Evolutionary conservation across 2,329 filamentous ascomycete species (phyloP), one percentile per base, ranked within the genome.

Genomic region (Colletotrichum ledebouriae): DNA sequence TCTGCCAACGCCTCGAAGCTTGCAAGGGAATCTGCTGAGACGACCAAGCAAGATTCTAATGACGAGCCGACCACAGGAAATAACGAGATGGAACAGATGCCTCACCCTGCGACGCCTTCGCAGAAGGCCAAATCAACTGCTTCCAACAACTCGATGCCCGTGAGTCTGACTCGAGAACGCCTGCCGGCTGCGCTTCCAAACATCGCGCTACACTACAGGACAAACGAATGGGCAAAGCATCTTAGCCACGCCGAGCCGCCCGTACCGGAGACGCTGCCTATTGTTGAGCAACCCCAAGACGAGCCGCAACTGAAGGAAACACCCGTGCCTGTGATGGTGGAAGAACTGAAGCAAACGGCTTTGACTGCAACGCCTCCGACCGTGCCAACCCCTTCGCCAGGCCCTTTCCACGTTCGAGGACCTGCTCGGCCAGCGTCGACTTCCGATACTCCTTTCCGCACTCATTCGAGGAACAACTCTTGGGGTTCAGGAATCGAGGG

Each of bases 191-290:
- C 89, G 12, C 79, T 94, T 39, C 96, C 94, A 1, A 90, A 88
- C 69, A 87, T 97, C 9, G 91, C 94, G 2, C 83, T 93, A 76
- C 92, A 92, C 0, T 97, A 96, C 76, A 89, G 95, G 65, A 98
- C 94, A 2, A 97, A 97, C 72, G 95, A 98, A 80, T 98, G 95
- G 95, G 94, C 94, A 0, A 98, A 97, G 77, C 94, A 97, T 77
- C 84, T 97, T 11, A 89, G 90, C 71, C 82, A 87, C 47, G 94
- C 95, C 6, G 94, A 98, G 15, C 81, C 83, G 5, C 94, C 94
- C 1, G 86, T 89, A 55, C 78, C 86, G 0, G 90, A 93, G 7
- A 86, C 89, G 2, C 77, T 92, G 12, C 82, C 86, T 25, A 75
- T 88, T 4, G 75, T 85, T 70, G 77, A 84, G 73, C 67, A 79